Conservation (phyloP, 148 eudicot species). For the Linanthus parryae region DNA sequence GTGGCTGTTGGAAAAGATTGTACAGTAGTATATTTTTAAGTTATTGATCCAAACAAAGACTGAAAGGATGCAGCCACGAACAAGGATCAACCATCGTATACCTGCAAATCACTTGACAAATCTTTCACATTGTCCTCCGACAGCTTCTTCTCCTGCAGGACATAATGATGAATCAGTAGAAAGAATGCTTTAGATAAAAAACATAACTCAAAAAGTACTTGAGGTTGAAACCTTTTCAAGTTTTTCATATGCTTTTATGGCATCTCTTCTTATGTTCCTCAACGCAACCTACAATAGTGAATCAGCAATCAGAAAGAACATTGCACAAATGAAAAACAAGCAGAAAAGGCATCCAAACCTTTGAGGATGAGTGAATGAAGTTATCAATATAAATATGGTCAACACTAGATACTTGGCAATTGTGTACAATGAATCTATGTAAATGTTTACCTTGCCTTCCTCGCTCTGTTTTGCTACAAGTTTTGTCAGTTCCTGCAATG, state of each 20-base stretch:
- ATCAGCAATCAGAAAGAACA: too few relatives aligned
- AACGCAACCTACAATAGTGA: slow-evolving; percentile 58
- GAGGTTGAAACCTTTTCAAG: slow-evolving; percentile 71
- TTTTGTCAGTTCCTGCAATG: slow-evolving; percentile 73
- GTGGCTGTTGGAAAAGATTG: background rate
- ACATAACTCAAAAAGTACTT: background rate
- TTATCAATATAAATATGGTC: too few relatives aligned
- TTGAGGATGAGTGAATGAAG: too few relatives aligned
- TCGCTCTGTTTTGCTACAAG: slow-evolving; percentile 84
- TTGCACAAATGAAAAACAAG: too few relatives aligned
- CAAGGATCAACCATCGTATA: slow-evolving; percentile 13
- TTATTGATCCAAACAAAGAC: background rate
- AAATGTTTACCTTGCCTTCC: slow-evolving; percentile 74
- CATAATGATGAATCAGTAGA: slow-evolving; percentile 12
- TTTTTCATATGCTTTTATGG: slow-evolving; percentile 80
- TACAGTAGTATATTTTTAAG: background rate
- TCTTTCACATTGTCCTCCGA: slow-evolving; percentile 93
- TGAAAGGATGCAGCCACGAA: background rate
- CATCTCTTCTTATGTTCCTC: slow-evolving; percentile 96
- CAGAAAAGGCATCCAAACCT: too few relatives aligned
- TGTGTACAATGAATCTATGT: too few relatives aligned
- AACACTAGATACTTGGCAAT: too few relatives aligned
- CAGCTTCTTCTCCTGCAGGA: slow-evolving; percentile 81
- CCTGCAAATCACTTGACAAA: slow-evolving; percentile 86
- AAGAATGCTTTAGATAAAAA: background rate